Percentiles rank a stretch among this genome's conserved stretches.
These are phyloP conservation scores for Penicillium sclerotigenum DNA, from an alignment of 2,329 filamentous ascomycete genomes.

Conservation along the genomic window DNA sequence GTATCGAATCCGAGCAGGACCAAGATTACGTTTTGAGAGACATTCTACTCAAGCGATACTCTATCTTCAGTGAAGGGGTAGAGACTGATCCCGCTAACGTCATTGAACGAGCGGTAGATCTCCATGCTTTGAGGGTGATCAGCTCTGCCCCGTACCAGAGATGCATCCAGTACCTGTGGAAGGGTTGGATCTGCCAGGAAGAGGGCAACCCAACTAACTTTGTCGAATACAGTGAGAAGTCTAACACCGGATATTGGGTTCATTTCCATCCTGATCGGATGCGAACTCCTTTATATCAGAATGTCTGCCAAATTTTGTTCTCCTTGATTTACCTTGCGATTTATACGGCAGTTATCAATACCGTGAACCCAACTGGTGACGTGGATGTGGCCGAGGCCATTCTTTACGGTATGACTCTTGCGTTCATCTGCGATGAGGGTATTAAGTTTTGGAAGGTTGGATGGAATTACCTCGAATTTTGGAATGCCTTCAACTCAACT, in stretches of 20 bases:
- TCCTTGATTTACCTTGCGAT: constrained; percentile 78
- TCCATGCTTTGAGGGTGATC: constrained; percentile 85
- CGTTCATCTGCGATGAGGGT: constrained; percentile 83
- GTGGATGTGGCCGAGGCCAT: constrained; percentile 79
- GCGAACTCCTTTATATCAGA: constrained; percentile 89
- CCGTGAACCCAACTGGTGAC: constrained; percentile 80
- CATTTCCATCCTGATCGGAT: constrained; percentile 95
- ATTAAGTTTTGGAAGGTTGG: constrained; percentile 94
- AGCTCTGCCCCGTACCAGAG: constrained; percentile 93
- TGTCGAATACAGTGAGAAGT: constrained; percentile 79
- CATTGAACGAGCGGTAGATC: constrained; percentile 87
- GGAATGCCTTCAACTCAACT: constrained; percentile 89
- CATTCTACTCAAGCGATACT: constrained; percentile 83
- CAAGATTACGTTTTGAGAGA: constrained; percentile 73
- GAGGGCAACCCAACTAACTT: constrained; percentile 88
- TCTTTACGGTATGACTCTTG: constrained; percentile 86
- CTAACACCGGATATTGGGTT: constrained; percentile 69
- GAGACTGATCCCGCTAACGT: constrained; percentile 77
- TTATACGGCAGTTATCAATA: constrained; percentile 90
- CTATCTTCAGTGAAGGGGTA: constrained; percentile 68
- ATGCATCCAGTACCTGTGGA: constrained; percentile 89
- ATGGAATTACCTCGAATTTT: constrained; percentile 86
- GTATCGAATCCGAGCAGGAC: constrained; percentile 83
- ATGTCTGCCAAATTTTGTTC: constrained; percentile 79
- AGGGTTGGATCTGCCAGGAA: constrained; percentile 94